Conservation (phyloP, 2,329 filamentous ascomycete species). For the Dendrostoma leiphaemia region DNA sequence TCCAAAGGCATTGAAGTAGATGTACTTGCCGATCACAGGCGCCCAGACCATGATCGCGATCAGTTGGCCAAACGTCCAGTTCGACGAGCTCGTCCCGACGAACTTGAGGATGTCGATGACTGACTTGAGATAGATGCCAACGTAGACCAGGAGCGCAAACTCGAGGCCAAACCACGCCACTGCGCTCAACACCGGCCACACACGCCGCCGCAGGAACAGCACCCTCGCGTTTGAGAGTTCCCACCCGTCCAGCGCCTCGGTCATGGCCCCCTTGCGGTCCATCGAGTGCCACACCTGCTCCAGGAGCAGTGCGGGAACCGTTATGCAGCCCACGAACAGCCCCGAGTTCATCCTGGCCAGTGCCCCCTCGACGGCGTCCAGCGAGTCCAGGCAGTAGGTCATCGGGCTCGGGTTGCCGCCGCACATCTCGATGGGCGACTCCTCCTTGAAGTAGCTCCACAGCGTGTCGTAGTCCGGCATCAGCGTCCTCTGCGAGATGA, state of each 20-base stretch:
- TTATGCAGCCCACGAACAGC: constrained; percentile 9
- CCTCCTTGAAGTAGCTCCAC: constrained; percentile 19
- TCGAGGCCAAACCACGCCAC: constrained; percentile 13
- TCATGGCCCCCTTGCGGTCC: not conserved
- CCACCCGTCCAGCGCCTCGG: constrained; percentile 2
- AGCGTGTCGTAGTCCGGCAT: constrained; percentile 18
- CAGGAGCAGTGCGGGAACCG: constrained; percentile 4
- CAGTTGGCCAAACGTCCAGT: constrained; percentile 27
- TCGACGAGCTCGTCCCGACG: constrained; percentile 10
- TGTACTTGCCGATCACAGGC: constrained; percentile 20
- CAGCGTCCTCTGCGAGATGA: constrained; percentile 15
- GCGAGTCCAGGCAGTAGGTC: constrained; percentile 13
- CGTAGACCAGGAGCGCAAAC: constrained; percentile 16
- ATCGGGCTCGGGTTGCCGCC: constrained; percentile 22
- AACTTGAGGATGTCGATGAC: constrained; percentile 13
- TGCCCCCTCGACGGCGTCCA: not conserved
- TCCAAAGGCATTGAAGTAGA: constrained; percentile 15
- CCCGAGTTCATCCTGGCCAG: constrained; percentile 9
- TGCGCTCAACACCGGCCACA: constrained; percentile 1
- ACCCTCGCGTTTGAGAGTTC: not conserved
- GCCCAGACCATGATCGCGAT: constrained; percentile 26
- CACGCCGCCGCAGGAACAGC: constrained; percentile 9
- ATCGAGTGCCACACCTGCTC: constrained; percentile 11
- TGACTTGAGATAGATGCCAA: constrained; percentile 18
- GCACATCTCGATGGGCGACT: constrained; percentile 16